Conservation (phyloP, 768 basidiomycete species). For the Lanmaoa pseudosensibilis region DNA sequence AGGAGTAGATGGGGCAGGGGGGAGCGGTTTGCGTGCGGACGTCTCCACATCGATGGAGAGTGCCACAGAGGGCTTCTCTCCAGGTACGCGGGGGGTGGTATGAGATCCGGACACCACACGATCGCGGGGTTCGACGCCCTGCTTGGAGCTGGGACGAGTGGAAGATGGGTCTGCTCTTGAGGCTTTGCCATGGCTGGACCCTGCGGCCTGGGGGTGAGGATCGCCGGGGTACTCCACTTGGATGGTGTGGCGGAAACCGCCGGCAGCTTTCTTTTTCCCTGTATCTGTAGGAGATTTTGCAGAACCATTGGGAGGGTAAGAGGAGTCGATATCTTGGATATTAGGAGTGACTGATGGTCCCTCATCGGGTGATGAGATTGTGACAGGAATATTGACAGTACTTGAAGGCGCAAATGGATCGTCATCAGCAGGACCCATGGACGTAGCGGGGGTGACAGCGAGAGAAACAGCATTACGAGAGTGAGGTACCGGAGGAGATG, state of each 20-base stretch:
- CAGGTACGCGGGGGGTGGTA: not conserved
- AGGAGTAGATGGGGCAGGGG: slow-evolving; percentile 27
- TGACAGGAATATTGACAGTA: slow-evolving; percentile 29
- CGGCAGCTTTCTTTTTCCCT: slow-evolving; percentile 45
- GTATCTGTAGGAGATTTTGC: slow-evolving; percentile 40
- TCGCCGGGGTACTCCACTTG: slow-evolving; percentile 90
- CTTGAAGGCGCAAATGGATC: slow-evolving; percentile 67
- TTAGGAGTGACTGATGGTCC: slow-evolving; percentile 16
- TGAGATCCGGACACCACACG: slow-evolving; percentile 18
- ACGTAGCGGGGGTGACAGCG: slow-evolving; percentile 46
- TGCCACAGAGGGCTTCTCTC: slow-evolving; percentile 20
- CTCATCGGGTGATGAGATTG: slow-evolving; percentile 31
- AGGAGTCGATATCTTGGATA: slow-evolving; percentile 21
- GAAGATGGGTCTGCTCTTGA: slow-evolving; percentile 16
- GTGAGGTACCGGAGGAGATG: slow-evolving; percentile 34
- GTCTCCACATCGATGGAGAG: slow-evolving; percentile 14
- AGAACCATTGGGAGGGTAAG: slow-evolving; percentile 24
- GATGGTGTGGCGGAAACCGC: slow-evolving; percentile 82
- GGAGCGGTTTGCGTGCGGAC: slow-evolving; percentile 31
- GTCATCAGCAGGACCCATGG: slow-evolving; percentile 48
- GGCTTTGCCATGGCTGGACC: slow-evolving; percentile 24
- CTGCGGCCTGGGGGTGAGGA: slow-evolving; percentile 27
- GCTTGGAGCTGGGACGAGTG: slow-evolving; percentile 16
- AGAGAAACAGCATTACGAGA: slow-evolving; percentile 42
- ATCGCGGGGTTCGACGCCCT: slow-evolving; percentile 15